phyloP scores from a whole-genome alignment of 2,329 filamentous ascomycete genomes.

The Fusarium papillatum region DNA sequence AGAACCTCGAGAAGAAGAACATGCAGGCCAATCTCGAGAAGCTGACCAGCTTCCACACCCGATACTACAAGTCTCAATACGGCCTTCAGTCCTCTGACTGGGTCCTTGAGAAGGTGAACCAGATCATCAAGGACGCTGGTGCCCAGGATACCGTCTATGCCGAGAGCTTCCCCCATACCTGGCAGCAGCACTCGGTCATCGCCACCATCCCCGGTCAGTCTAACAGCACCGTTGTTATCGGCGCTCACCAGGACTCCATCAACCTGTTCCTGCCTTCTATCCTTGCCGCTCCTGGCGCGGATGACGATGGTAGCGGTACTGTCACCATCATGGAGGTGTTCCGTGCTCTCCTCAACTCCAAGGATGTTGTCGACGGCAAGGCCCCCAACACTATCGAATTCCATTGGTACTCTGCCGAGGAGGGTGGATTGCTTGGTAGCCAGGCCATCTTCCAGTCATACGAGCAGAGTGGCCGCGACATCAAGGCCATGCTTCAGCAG shows the following conservation, averaged over 20 bases:
- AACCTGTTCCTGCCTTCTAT: slow-evolving; percentile 91
- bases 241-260: slow-evolving; percentile 95
- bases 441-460: slow-evolving; percentile 92
- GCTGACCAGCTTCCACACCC: slow-evolving; percentile 84
- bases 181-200: slow-evolving; percentile 93
- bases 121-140: slow-evolving; percentile 78
- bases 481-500: slow-evolving; percentile 98
- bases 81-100: slow-evolving; percentile 90
- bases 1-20: slow-evolving; percentile 78
- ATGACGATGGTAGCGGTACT: slow-evolving; percentile 93
- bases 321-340: slow-evolving; percentile 96
- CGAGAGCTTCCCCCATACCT: slow-evolving; percentile 82
- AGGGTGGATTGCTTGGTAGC: slow-evolving; percentile 88
- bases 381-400: slow-evolving; percentile 93
- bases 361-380: slow-evolving; percentile 78
- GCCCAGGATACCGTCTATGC: slow-evolving; percentile 78
- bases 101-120: slow-evolving; percentile 82
- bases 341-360: slow-evolving; percentile 81
- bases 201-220: slow-evolving; percentile 90
- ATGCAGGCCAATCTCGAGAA: slow-evolving; percentile 85
- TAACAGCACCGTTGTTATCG: slow-evolving; percentile 88
- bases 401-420: slow-evolving; percentile 95
- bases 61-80: slow-evolving; percentile 84
- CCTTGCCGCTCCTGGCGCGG: slow-evolving; percentile 90
- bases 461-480: slow-evolving; percentile 76